A percentile compares a stretch with the other conserved stretches of the same genome.
Evolutionary conservation across 2,329 filamentous ascomycete species (phyloP).

Genomic region (Pseudogymnoascus sp.): DNA sequence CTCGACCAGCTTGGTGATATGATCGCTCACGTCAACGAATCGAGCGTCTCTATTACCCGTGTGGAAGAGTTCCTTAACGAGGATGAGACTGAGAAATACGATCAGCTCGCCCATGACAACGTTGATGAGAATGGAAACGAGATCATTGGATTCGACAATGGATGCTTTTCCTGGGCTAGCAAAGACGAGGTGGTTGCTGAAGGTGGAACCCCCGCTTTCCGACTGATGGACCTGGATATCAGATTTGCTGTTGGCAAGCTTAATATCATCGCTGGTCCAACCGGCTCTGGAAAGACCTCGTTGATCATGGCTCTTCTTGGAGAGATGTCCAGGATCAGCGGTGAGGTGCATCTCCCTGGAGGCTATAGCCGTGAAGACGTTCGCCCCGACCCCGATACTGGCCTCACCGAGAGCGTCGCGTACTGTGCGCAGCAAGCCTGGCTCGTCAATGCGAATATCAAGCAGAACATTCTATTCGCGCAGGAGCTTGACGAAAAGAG

Average conservation of each 20-base stretch:
- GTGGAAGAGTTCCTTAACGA: slow-evolving; percentile 90
- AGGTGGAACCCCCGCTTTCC: slow-evolving; percentile 61
- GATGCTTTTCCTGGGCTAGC: slow-evolving; percentile 83
- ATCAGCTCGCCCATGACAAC: slow-evolving; percentile 66
- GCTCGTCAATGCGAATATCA: slow-evolving; percentile 92
- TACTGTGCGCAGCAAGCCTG: slow-evolving; percentile 97
- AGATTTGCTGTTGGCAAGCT: slow-evolving; percentile 78
- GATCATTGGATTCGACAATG: slow-evolving; percentile 75
- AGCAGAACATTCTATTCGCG: slow-evolving; percentile 91
- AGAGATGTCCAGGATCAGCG: slow-evolving; percentile 83
- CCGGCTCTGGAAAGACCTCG: slow-evolving; percentile 91
- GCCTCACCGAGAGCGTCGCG: slow-evolving; percentile 81
- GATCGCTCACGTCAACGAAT: slow-evolving; percentile 96
- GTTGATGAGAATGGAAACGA: slow-evolving; percentile 59
- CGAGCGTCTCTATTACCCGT: slow-evolving; percentile 92
- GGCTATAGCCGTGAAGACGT: slow-evolving; percentile 80
- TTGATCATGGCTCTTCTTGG: slow-evolving; percentile 91
- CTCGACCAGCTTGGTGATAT: slow-evolving; percentile 96
- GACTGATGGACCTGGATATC: slow-evolving; percentile 73
- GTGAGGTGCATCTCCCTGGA: slow-evolving; percentile 76
- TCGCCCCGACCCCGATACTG: slow-evolving; percentile 70
- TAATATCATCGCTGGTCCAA: slow-evolving; percentile 88
- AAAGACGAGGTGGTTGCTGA: slow-evolving; percentile 52
- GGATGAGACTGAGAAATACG: slow-evolving; percentile 93
- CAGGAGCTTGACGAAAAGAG: slow-evolving; percentile 70